phyloP scores from a whole-genome alignment of 2,329 filamentous ascomycete species.

The Lasiodiplodia theobromae region DNA sequence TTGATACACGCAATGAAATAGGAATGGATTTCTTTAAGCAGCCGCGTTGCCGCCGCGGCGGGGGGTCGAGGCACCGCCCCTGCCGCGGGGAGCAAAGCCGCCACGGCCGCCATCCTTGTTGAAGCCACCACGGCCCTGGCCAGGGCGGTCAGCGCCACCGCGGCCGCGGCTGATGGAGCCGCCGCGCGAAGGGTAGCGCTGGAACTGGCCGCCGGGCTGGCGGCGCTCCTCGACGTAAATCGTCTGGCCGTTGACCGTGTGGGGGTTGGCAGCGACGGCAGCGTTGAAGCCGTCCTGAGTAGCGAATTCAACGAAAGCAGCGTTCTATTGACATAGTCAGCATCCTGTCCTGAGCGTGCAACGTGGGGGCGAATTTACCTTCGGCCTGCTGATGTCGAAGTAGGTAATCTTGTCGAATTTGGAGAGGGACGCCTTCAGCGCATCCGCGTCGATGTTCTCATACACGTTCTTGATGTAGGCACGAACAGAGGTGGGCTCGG shows the following conservation, averaged over 20 bases:
- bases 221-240: constrained; percentile 90
- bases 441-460: constrained; percentile 79
- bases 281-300: constrained; percentile 81
- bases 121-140: constrained; percentile 74
- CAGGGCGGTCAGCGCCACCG: constrained; percentile 66
- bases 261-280: constrained; percentile 83
- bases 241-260: constrained; percentile 80
- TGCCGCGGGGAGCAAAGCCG: constrained; percentile 60
- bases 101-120: constrained; percentile 73
- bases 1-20: constrained; percentile 19
- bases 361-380: constrained; percentile 64
- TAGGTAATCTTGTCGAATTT: constrained; percentile 71
- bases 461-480: constrained; percentile 97
- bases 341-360: no score
- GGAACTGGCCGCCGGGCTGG: constrained; percentile 54
- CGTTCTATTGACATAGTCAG: constrained; percentile 71
- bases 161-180: constrained; percentile 63
- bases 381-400: constrained; percentile 71
- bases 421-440: constrained; percentile 73
- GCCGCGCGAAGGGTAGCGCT: constrained; percentile 47
- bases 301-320: constrained; percentile 94
- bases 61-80: constrained; percentile 47
- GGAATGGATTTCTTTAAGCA: constrained; percentile 36
- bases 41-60: constrained; percentile 60
- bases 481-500: constrained; percentile 77